Evolutionary conservation across 345 rosid genomes (phyloP), one percentile per base, ranked within the genome.

Genomic region (Camelina laxa): DNA sequence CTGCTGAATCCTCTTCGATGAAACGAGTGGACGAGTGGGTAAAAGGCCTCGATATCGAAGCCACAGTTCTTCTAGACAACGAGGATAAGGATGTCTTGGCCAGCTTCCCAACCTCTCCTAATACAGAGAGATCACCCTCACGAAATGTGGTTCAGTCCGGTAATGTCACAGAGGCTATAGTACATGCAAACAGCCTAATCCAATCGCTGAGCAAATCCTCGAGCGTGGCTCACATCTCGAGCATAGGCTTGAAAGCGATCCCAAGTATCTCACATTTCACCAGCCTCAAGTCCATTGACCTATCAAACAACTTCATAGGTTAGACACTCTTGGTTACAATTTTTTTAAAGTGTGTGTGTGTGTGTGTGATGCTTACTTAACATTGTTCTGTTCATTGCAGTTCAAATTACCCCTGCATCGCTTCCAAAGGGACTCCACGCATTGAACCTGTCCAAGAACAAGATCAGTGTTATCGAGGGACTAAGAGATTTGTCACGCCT

Each of bases 1-100:
- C 90, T 15, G 81, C 76, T 0, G 88, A 82, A 21, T 83, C 97
- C 2, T 85, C 96, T 4, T 83, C 92, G 0, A 85, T 85, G 76
- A 72, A 83, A 35, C 85, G 99, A 78, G 96, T 92, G 6, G 87
- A 90, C 21, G 89, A 90, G 38, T 92, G 99, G 97, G 92, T 95
- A 21, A 86, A 70, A 72, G 91, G 85, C 75, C 87, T 91, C n/a
- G 80, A 84, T 31, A 74, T 68, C 7, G 75, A 82, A 48, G 67
- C 75, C 8, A 54, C 60, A 13, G 65, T 62, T 75, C 82, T 62
- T 75, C 82, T 78, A 1, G 47, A 73, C 58, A 70, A 59, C 35
- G 82, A 84, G 49, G 79, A 81, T 24, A 81, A 65, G 21, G 75
- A 79, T n/a, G 69, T 16, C 33, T 61, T 60, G 13, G 80, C 68